Percentiles rank a stretch among this genome's conserved stretches.
These are phyloP conservation scores for Solanum chacoense DNA, from an alignment of 305 asterid species.

Conservation along the genomic window DNA sequence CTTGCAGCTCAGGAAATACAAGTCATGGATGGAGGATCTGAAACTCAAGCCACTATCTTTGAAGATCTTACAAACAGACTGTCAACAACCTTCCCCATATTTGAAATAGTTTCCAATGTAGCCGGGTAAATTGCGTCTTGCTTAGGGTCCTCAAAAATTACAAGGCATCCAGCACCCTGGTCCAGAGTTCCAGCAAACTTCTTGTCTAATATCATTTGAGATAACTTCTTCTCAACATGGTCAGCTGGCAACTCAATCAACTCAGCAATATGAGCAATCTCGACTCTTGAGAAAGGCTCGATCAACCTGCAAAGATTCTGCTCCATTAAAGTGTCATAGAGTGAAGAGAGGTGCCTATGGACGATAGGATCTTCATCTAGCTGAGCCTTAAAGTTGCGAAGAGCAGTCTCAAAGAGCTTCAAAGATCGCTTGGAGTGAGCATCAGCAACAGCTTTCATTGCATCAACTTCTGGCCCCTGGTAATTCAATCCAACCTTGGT, in stretches of 20 bases:
- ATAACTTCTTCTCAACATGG: slow-evolving; percentile 36
- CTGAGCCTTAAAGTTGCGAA: slow-evolving; percentile 23
- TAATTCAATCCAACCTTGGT: slow-evolving; percentile 30
- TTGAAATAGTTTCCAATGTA: slow-evolving; percentile 27
- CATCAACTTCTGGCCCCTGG: slow-evolving; percentile 37
- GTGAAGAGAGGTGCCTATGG: slow-evolving; percentile 32
- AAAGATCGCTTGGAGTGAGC: slow-evolving; percentile 35
- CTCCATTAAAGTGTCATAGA: slow-evolving; percentile 33
- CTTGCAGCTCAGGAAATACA: neutral
- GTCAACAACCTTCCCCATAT: slow-evolving; percentile 37
- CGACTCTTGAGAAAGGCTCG: slow-evolving; percentile 31
- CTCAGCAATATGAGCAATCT: slow-evolving; percentile 34
- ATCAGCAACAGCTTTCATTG: slow-evolving; percentile 37
- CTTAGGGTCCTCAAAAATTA: slow-evolving; percentile 32
- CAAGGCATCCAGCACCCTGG: slow-evolving; percentile 38
- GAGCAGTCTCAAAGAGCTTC: slow-evolving; percentile 26
- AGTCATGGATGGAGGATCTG: neutral
- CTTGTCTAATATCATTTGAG: slow-evolving; percentile 38
- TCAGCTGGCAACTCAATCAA: slow-evolving; percentile 29
- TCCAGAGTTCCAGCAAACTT: slow-evolving; percentile 34
- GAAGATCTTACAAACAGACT: slow-evolving; percentile 34
- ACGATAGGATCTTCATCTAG: slow-evolving; percentile 33
- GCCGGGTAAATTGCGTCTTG: slow-evolving; percentile 25
- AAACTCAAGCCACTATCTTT: slow-evolving; percentile 27
- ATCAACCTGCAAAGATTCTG: slow-evolving; percentile 41